These are phyloP conservation scores for Lachnum nothofagi DNA, from an alignment of 2,329 filamentous ascomycete genomes.

Conservation along the genomic window DNA sequence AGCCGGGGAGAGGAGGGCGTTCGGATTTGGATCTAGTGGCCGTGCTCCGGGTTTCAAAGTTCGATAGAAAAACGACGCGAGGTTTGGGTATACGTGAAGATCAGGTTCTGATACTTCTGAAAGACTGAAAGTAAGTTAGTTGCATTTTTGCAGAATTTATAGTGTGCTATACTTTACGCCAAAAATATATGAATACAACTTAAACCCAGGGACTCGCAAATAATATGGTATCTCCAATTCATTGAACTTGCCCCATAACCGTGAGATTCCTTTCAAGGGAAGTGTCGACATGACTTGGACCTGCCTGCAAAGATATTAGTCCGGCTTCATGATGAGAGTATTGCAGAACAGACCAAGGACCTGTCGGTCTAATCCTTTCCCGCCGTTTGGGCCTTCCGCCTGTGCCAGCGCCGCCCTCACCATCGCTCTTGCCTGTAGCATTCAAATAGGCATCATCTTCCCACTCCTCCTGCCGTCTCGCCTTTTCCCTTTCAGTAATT, in stretches of 20 bases:
- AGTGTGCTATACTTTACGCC: conserved; percentile 55
- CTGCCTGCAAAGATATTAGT: conserved; percentile 42
- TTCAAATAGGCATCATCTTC: conserved; percentile 33
- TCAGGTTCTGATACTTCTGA: conserved; percentile 84
- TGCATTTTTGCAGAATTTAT: background rate
- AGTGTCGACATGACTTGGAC: conserved; percentile 71
- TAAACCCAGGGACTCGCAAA: conserved; percentile 67
- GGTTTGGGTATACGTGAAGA: conserved; percentile 82
- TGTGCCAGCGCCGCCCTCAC: conserved; percentile 35
- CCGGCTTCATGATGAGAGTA: background rate
- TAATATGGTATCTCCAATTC: conserved; percentile 66
- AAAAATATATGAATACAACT: conserved; percentile 68
- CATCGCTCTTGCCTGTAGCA: conserved; percentile 22
- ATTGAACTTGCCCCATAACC: conserved; percentile 70
- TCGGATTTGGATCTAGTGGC: conserved; percentile 74
- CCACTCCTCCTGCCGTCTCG: conserved; percentile 34
- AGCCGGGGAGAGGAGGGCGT: conserved; percentile 78
- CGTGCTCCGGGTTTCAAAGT: conserved; percentile 83
- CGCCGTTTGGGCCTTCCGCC: conserved; percentile 43
- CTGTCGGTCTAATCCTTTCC: conserved; percentile 57
- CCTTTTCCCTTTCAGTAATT: conserved; percentile 47
- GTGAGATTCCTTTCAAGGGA: conserved; percentile 66
- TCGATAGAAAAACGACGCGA: conserved; percentile 96
- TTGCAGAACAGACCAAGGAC: conserved; percentile 51
- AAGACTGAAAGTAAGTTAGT: conserved; percentile 47